Evolutionary conservation across 2,329 filamentous ascomycete genomes (phyloP).

Genomic region (Ascochyta lentis): DNA sequence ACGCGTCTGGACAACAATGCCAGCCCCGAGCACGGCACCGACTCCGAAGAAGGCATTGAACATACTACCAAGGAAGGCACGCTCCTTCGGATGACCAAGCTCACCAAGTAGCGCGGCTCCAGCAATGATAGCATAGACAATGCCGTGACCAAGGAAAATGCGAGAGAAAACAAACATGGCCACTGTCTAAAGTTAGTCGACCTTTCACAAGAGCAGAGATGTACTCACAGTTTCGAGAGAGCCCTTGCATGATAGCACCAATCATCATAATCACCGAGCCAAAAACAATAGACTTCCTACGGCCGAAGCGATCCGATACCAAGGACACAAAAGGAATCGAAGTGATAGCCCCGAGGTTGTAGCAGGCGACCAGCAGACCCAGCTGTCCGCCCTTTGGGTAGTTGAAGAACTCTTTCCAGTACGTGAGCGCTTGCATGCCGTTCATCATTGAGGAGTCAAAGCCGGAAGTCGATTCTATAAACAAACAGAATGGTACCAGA

Average conservation of each 20-base stretch:
- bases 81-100: constrained; percentile 72
- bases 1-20: constrained; percentile 69
- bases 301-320: constrained; percentile 62
- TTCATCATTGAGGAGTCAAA: constrained; percentile 62
- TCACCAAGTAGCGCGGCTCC: constrained; percentile 70
- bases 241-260: constrained; percentile 64
- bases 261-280: constrained; percentile 62
- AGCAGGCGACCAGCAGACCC: constrained; percentile 65
- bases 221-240: constrained; percentile 51
- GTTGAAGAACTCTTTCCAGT: constrained; percentile 57
- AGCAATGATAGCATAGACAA: constrained; percentile 68
- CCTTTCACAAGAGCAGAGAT: background rate
- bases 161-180: constrained; percentile 65
- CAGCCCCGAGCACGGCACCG: constrained; percentile 63
- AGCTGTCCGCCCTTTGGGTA: constrained; percentile 55
- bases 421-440: constrained; percentile 38
- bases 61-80: constrained; percentile 68
- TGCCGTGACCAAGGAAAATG: constrained; percentile 71
- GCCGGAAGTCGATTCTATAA: constrained; percentile 67
- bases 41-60: constrained; percentile 74
- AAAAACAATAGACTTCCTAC: constrained; percentile 64
- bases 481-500: constrained; percentile 67
- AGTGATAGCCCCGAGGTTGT: constrained; percentile 65
- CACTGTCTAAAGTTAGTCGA: constrained; percentile 22
- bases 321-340: constrained; percentile 65